Percentiles rank a stretch among this genome's conserved stretches.
phyloP scores from a whole-genome alignment of 495 filamentous ascomycete genomes.

The Podospora fimiseda region DNA sequence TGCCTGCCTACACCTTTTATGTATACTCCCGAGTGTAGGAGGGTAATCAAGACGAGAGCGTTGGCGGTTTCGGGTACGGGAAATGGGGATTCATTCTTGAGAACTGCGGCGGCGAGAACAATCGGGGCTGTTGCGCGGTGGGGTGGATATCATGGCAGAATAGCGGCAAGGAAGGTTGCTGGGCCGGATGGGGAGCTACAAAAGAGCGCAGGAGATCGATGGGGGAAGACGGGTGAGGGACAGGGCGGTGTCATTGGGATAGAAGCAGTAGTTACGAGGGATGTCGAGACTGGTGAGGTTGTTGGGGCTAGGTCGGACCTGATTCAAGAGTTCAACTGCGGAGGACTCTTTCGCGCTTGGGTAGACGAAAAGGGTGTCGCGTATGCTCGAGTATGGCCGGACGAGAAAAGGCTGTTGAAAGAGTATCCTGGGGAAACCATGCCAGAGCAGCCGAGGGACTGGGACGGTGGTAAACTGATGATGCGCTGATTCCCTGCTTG shows the following conservation, averaged over 20 bases:
- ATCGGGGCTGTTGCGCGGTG: conserved; percentile 69
- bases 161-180: conserved; percentile 55
- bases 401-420: conserved; percentile 20
- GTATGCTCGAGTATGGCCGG: conserved; percentile 56
- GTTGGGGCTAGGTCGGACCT: conserved; percentile 40
- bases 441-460: conserved; percentile 1
- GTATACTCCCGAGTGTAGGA: conserved; percentile 24
- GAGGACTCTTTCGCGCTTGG: conserved; percentile 85
- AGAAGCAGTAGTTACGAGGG: conserved; percentile 49
- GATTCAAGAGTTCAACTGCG: conserved; percentile 78
- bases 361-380: conserved; percentile 57
- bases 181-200: conserved; percentile 72
- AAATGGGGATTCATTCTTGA: conserved; percentile 85
- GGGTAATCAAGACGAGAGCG: conserved; percentile 39
- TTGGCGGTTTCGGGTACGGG: conserved; percentile 79
- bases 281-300: conserved; percentile 31
- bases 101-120: conserved; percentile 63
- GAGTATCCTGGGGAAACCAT: conserved; percentile 13
- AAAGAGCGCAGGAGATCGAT: conserved; percentile 65
- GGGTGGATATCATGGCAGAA: conserved; percentile 30
- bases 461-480: conserved; percentile 14
- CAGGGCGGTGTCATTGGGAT: conserved; percentile 86
- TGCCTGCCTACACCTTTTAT: conserved; percentile 43
- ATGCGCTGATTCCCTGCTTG: conserved; percentile 2
- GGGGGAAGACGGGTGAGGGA: conserved; percentile 72